phyloP scores from a whole-genome alignment of 805 yeast genomes.

The Nakazawaea laoshanensis region DNA sequence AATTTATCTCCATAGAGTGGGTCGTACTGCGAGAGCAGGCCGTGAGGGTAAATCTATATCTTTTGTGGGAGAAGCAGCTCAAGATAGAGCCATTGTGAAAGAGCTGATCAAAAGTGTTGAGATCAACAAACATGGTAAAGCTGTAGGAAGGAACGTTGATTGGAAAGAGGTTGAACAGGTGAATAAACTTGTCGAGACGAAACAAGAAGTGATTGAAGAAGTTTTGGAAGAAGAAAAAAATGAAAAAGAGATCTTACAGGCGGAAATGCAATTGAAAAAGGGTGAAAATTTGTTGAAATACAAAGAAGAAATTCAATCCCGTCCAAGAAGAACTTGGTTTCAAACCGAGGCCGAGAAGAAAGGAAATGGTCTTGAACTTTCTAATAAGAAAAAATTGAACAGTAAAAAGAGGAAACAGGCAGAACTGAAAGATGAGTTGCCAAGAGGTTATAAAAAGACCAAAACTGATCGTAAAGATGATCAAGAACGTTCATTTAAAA shows the following conservation, averaged over 20 bases:
- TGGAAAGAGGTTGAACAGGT: slow-evolving; percentile 78
- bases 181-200: slow-evolving; percentile 50
- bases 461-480: slow-evolving; percentile 55
- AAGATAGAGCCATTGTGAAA: slow-evolving; percentile 85
- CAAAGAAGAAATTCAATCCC: slow-evolving; percentile 71
- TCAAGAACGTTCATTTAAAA: slow-evolving; percentile 32
- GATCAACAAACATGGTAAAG: slow-evolving; percentile 39
- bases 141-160: slow-evolving; percentile 85
- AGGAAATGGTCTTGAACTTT: slow-evolving; percentile 21
- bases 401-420: slow-evolving; percentile 74
- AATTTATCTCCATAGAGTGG: slow-evolving; percentile 92
- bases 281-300: slow-evolving; percentile 81
- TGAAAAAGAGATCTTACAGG: slow-evolving; percentile 77
- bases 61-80: slow-evolving; percentile 86
- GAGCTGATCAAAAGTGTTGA: slow-evolving; percentile 72
- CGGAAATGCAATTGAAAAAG: slow-evolving; percentile 84
- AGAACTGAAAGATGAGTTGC: slow-evolving; percentile 33
- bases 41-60: slow-evolving; percentile 91
- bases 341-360: slow-evolving; percentile 52
- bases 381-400: slow-evolving; percentile 38
- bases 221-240: slow-evolving; percentile 81
- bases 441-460: slow-evolving; percentile 73
- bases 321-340: slow-evolving; percentile 98
- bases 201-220: slow-evolving; percentile 57
- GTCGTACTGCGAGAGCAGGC: slow-evolving; percentile 99